Evolutionary conservation across 305 asterid genomes (phyloP).

Genomic region (Fraxinus angustifolia): DNA sequence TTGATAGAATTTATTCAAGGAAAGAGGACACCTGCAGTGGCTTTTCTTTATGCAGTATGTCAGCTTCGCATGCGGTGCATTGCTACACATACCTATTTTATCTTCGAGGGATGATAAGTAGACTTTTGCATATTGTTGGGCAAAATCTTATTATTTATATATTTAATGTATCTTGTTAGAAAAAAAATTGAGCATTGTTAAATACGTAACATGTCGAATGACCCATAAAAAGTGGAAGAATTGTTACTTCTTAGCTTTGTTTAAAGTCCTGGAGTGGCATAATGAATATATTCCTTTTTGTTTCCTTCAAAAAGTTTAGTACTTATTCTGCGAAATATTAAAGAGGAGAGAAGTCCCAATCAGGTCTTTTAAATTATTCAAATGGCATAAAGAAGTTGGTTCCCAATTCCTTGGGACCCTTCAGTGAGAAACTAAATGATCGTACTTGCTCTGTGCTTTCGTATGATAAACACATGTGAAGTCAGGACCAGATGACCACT

Average conservation of each 20-base stretch:
- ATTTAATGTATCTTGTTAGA: background rate
- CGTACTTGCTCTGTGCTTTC: conserved; percentile 60
- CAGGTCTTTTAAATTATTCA: conserved; percentile 40
- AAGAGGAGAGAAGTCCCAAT: conserved; percentile 33
- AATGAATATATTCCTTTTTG: conserved; percentile 56
- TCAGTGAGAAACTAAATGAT: conserved; percentile 32
- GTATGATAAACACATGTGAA: conserved; percentile 40
- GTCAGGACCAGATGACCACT: conserved; percentile 33
- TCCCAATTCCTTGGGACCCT: conserved; percentile 32
- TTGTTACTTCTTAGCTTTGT: conserved; percentile 53
- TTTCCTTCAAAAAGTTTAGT: conserved; percentile 61
- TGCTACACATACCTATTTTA: background rate
- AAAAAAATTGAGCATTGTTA: background rate
- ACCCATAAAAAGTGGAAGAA: conserved; percentile 27
- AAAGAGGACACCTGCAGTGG: background rate
- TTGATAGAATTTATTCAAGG: background rate
- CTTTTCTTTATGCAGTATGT: background rate
- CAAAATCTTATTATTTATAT: background rate
- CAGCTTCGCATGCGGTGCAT: background rate
- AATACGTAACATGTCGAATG: conserved; percentile 19
- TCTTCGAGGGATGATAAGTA: background rate
- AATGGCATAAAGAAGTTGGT: conserved; percentile 40
- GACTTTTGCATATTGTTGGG: background rate
- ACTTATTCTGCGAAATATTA: conserved; percentile 55
- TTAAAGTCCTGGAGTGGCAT: conserved; percentile 59